Evolutionary conservation across 2,329 filamentous ascomycete genomes (phyloP), one percentile per base, ranked within the genome.

Genomic region (Fusarium tricinctum): DNA sequence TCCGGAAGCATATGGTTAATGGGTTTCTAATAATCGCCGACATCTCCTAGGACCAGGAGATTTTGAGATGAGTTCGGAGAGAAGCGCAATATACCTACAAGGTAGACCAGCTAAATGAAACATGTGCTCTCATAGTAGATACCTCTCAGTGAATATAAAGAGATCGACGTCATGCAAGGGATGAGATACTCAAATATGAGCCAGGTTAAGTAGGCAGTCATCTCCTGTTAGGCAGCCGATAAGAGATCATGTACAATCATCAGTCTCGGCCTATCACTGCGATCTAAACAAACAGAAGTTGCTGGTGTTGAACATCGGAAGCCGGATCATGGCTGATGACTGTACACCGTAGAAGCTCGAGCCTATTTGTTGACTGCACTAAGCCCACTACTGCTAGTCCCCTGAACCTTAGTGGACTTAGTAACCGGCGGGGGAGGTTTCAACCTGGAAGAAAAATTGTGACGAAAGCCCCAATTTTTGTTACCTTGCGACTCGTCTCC

Each of bases 381-480:
- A 68, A 64, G 30, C 67, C 58, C 54, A 58, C 51, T 71, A 48
- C 40, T 39, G 56, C 56, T 48, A 58, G 30, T 35, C 44, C 46
- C 46, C 53, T 66, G 54, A 60, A 60, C 40, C 45, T 63, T 69
- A 71, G 70, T 61, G 64, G 56, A 68, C 26, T 45, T 60, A 51
- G 35, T 38, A 38, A 19, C 58, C 43, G 65, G 71, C 70, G 71
- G 71, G 71, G 69, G 70, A 64, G 63, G 57, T 69, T 69, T 73
- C 47, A 70, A 22, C n/a, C 15, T 28, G 20, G 10, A 49, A 73
- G 69, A 74, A 73, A 76, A 76, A 74, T 72, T 76, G 74, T 74
- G 74, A 76, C 73, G 74, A 71, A 67, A 64, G 67, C 68, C 68
- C 71, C 69, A 40, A 70, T 71, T 74, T 73, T 73, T 68, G 70